These are phyloP conservation scores for Cubamyces lactineus DNA, from an alignment of 768 basidiomycete species.

Conservation along the genomic window DNA sequence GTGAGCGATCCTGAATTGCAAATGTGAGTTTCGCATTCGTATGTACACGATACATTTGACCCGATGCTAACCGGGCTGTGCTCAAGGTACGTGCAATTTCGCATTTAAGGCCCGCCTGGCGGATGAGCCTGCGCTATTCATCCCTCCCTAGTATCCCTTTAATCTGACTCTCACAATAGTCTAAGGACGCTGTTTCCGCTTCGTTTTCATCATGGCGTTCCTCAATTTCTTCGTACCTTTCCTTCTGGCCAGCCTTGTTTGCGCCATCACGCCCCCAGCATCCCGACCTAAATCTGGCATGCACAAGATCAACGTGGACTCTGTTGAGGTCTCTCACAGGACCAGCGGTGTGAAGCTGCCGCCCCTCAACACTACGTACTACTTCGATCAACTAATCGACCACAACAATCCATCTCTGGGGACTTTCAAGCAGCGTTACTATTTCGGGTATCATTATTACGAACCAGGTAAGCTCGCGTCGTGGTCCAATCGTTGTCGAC, in stretches of 20 bases:
- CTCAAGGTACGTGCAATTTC: too few relatives aligned
- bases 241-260: not conserved
- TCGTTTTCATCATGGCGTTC: not conserved
- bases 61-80: too few relatives aligned
- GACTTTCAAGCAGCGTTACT: slow-evolving; percentile 76
- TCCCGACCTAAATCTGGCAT: not conserved
- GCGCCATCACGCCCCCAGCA: not conserved
- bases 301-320: not conserved
- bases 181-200: too few relatives aligned
- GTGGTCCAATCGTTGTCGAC: not conserved
- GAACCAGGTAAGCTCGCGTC: slow-evolving; percentile 35
- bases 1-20: too few relatives aligned
- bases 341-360: not conserved
- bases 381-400: slow-evolving; percentile 57
- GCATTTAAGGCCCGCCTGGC: too few relatives aligned
- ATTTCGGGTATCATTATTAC: slow-evolving; percentile 72
- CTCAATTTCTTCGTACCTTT: not conserved
- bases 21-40: too few relatives aligned
- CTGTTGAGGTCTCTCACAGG: not conserved
- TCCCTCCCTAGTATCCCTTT: too few relatives aligned
- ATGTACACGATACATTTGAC: too few relatives aligned
- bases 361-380: slow-evolving; percentile 37
- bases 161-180: too few relatives aligned
- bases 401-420: slow-evolving; percentile 58
- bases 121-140: too few relatives aligned